Evolutionary conservation across 441 rosid genomes (phyloP).

Genomic region (Adansonia rubrostipa): DNA sequence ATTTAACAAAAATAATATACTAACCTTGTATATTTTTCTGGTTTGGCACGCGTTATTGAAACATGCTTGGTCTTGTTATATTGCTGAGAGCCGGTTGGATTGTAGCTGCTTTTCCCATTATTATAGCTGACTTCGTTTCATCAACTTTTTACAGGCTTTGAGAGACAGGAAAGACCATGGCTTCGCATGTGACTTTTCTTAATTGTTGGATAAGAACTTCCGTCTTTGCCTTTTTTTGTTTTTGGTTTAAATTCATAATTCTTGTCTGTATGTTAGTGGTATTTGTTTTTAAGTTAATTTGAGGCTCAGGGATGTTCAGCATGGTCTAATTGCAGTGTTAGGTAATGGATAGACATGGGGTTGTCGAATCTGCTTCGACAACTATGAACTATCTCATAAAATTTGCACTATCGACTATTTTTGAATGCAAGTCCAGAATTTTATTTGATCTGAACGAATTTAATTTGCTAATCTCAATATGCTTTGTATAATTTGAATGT

Average conservation of each 20-base stretch:
- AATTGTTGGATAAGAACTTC: background rate
- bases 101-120: constrained; percentile 46
- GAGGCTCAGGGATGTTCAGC: no score
- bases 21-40: background rate
- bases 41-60: constrained; percentile 14
- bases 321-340: no score
- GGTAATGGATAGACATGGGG: no score
- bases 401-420: background rate
- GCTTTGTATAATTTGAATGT: background rate
- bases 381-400: background rate
- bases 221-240: background rate
- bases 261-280: no score
- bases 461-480: background rate
- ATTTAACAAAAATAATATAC: no score
- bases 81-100: constrained; percentile 59
- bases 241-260: no score
- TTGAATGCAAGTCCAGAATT: background rate
- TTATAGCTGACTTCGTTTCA: constrained; percentile 44
- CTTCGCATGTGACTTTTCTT: constrained; percentile 39
- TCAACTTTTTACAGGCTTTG: constrained; percentile 40
- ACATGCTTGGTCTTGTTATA: constrained; percentile 43
- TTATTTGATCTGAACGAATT: background rate
- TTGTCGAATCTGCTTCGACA: background rate
- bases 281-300: no score
- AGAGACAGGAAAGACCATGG: constrained; percentile 50